A percentile compares a stretch with the other conserved stretches of the same genome.
Conservation (phyloP, 2,329 filamentous ascomycete species). For the Plenodomus tracheiphilus region DNA sequence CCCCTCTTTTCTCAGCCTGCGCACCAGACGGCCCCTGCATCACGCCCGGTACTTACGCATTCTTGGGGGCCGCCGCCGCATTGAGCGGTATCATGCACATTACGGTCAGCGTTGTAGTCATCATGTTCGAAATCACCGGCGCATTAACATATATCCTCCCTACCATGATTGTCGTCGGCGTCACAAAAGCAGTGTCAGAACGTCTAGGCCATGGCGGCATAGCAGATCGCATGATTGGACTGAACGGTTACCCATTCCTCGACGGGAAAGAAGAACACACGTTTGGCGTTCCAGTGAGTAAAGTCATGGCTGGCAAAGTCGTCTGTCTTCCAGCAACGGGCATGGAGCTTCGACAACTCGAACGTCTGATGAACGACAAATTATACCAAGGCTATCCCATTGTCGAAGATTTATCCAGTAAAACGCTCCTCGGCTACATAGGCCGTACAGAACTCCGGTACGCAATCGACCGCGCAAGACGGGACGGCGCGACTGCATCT, state of each 20-base stretch:
- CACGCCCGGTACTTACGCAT: conserved; percentile 95
- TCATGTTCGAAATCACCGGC: conserved; percentile 99
- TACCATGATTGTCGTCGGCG: conserved; percentile 98
- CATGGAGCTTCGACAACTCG: conserved; percentile 74
- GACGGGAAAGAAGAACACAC: conserved; percentile 98
- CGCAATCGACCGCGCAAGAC: conserved; percentile 78
- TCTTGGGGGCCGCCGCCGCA: conserved; percentile 87
- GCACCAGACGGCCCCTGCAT: conserved; percentile 93
- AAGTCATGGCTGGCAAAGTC: conserved; percentile 81
- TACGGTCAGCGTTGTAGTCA: conserved; percentile 93
- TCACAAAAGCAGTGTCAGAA: conserved; percentile 91
- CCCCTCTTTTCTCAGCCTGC: conserved; percentile 85
- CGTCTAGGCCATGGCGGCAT: conserved; percentile 95
- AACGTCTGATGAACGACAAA: conserved; percentile 74
- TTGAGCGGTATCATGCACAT: conserved; percentile 98
- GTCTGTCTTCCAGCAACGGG: conserved; percentile 75
- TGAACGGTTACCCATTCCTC: conserved; percentile 94
- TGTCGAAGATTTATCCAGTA: conserved; percentile 72
- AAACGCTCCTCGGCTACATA: conserved; percentile 84
- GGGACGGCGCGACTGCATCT: conserved; percentile 48
- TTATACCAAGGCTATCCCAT: conserved; percentile 93
- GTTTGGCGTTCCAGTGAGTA: conserved; percentile 90
- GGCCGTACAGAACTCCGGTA: conserved; percentile 90
- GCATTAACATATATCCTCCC: conserved; percentile 95
- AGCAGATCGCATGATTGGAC: conserved; percentile 98